These are phyloP conservation scores for Coniochaeta sp. DNA, from an alignment of 2,329 filamentous ascomycete species.

Conservation along the genomic window DNA sequence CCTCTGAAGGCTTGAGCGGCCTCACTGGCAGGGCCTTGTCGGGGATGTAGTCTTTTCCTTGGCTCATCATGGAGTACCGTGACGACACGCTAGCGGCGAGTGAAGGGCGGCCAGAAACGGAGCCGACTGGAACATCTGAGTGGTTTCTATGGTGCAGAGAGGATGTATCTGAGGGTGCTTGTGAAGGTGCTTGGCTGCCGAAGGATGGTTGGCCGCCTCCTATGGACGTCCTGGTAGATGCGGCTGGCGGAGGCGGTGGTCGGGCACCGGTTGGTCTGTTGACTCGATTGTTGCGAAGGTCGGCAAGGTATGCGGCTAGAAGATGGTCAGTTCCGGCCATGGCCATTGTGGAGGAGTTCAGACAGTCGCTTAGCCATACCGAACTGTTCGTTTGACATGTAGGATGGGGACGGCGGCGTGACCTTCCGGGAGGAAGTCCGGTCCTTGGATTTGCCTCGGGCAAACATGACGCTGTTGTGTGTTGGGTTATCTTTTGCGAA, in stretches of 20 bases:
- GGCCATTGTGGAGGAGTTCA: neutral
- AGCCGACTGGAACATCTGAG: conserved; percentile 18
- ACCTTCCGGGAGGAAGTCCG: conserved; percentile 39
- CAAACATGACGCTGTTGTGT: conserved; percentile 18
- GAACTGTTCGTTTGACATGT: conserved; percentile 62
- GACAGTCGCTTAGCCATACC: conserved; percentile 33
- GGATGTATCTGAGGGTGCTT: conserved; percentile 23
- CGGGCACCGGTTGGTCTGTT: conserved; percentile 64
- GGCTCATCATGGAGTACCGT: conserved; percentile 38
- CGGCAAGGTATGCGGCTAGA: conserved; percentile 61
- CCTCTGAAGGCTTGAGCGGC: conserved; percentile 48
- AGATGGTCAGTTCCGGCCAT: conserved; percentile 8
- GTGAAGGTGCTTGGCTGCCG: conserved; percentile 17
- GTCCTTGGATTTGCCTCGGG: conserved; percentile 23
- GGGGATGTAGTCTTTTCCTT: conserved; percentile 46
- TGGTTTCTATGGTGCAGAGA: conserved; percentile 23
- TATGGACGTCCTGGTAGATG: conserved; percentile 19
- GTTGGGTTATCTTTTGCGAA: neutral
- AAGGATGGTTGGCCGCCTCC: conserved; percentile 21
- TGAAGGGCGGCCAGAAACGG: conserved; percentile 27
- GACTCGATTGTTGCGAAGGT: conserved; percentile 61
- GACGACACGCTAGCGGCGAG: conserved; percentile 39
- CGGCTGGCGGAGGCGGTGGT: conserved; percentile 43
- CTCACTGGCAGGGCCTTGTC: conserved; percentile 22
- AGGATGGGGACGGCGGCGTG: conserved; percentile 52